phyloP scores from a whole-genome alignment of 768 basidiomycete species.

The Leccinum broughii region DNA sequence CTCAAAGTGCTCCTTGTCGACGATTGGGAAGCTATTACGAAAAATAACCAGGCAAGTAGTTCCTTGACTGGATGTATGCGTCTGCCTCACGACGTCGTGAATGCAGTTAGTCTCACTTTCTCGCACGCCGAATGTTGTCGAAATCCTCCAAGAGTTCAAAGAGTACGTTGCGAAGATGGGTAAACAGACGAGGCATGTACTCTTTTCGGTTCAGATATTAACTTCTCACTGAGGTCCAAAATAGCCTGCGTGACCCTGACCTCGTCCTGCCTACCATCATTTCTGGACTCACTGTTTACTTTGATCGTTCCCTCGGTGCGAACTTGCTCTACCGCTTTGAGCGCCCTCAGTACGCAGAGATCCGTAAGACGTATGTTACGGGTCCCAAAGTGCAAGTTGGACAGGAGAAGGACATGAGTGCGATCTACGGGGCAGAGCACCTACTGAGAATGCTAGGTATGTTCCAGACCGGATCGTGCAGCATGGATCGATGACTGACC shows the following conservation, averaged over 20 bases:
- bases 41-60: conserved; percentile 76
- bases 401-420: conserved; percentile 83
- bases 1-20: conserved; percentile 90
- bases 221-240: not conserved
- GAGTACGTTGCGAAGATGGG: conserved; percentile 52
- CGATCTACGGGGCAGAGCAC: conserved; percentile 94
- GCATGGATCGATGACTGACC: conserved; percentile 2
- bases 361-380: conserved; percentile 72
- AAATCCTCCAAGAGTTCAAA: conserved; percentile 78
- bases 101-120: conserved; percentile 84
- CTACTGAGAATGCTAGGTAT: conserved; percentile 87
- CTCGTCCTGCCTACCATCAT: conserved; percentile 78
- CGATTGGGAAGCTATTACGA: conserved; percentile 97
- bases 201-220: not conserved
- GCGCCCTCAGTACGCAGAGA: conserved; percentile 85
- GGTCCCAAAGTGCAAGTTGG: conserved; percentile 66
- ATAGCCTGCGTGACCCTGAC: conserved; percentile 66
- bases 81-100: conserved; percentile 1
- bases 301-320: conserved; percentile 86
- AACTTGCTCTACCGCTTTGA: conserved; percentile 95
- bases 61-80: not conserved
- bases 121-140: conserved; percentile 72
- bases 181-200: conserved; percentile 48
- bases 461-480: conserved; percentile 26
- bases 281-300: conserved; percentile 86